Evolutionary conservation across 148 eudicot genomes (phyloP), one percentile per base, ranked within the genome.

Genomic region (Selenicereus undatus): DNA sequence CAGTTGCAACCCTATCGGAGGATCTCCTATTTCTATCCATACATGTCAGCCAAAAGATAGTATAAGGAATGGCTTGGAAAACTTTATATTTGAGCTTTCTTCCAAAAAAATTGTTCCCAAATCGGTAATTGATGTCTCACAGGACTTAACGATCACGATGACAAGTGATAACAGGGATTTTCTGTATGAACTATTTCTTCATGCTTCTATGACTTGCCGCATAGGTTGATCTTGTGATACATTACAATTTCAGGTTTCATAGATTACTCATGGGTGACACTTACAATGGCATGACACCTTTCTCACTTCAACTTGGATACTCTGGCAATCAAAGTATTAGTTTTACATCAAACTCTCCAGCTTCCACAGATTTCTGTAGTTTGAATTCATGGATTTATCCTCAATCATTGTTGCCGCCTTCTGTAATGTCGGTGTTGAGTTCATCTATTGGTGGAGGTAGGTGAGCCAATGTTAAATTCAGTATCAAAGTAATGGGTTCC

Each of bases 311-410:
- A 75, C 71, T 29, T 82, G 89, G 88, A 39, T 27, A 29, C 76
- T 71, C 74, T 77, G 84, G 77, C 74, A 80, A 74, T 75, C 81
- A 66, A 65, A 84, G 74, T 80, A 24, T 78, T 52, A 77, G 74
- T 68, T 60, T 77, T 66, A 65, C 76, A 0, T 69, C 84, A 42
- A 80, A 65, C 32, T 22, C 80, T 35, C 64, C 81, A 68, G 81
- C 90, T 43, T 75, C 81, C 30, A 29, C 83, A 51, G 88, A 80
- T 68, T 52, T 64, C 18, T 82, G 70, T 75, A 73, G 82, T 81
- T 81, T 89, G 71, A 84, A 88, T 82, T 94, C 98, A 12, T 97
- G 99, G 99, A 89, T 94, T 76, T 90, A 94, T 78, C 99, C 99
- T 24, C 97, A 97, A 79, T 91, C 98, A 81, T 88, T 92, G 83